Base-by-base conservation (phyloP, 2,329 filamentous ascomycete species). In the Alternaria triticimaculans region DNA sequence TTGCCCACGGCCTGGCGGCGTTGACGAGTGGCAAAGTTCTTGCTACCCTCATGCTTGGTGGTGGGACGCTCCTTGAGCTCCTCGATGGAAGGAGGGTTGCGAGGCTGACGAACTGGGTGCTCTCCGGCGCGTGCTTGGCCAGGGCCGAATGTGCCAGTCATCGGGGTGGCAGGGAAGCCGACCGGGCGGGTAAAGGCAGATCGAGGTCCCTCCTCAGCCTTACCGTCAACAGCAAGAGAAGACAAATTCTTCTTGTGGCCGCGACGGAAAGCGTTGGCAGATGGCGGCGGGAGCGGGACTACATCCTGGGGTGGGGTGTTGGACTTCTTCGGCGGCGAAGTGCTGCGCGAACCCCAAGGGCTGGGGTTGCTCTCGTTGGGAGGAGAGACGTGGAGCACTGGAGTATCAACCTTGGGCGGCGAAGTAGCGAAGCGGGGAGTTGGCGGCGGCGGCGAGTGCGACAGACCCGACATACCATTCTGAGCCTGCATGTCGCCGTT, bases 1-100 rank as follows among this genome's bases (percentile, higher is more conserved):
- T 94, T 97, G 83, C 94, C 90, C 48, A 99, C 90, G 25, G 96
- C 96, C 73, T 92, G 94, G 68, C 95, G 93, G 64, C 96, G 93
- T 75, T 96, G 94, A 65, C 96, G 94, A 60, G 94, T 90, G 11
- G 92, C 92, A 82, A 99, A 99, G 84, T 99, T 99, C 88, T 97
- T 85, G 89, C 95, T 97, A 23, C 95, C 96, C 80, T 98, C 95
- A 68, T 95, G 89, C 83, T 94, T 97, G 70, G 93, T 90, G 9
- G 95, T 98, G 2, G 96, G 96, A 82, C 94, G 96, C 20, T 90
- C 87, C 75, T 91, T 88, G 64, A 99, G 89, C 82, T 99, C 96
- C 71, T 99, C 96, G 55, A 98, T 87, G 14, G 92, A 89, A 14
- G 96, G 96, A 23, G 96, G 96, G 6, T 94, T 94, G 68, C 94